These are phyloP conservation scores for Heliamphora exappendiculata DNA, from an alignment of 148 eudicot genomes.

Conservation along the genomic window DNA sequence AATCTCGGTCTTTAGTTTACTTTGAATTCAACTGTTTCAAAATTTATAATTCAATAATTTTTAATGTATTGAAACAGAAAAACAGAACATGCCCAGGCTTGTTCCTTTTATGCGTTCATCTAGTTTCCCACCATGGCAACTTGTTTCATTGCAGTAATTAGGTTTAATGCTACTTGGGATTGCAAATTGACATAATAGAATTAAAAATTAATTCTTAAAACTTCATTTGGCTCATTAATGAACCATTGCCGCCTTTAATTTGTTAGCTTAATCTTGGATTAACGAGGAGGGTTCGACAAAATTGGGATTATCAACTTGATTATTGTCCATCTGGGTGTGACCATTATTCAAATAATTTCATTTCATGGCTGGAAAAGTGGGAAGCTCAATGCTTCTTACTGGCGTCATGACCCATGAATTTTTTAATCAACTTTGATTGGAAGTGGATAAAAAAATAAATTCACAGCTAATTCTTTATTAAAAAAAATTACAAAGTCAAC, in stretches of 20 bases:
- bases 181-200: not conserved
- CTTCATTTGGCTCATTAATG: not conserved
- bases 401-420: not conserved
- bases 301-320: constrained; percentile 14
- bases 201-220: not conserved
- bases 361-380: constrained; percentile 11
- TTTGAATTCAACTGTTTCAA: not conserved
- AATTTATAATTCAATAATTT: too few species aligned
- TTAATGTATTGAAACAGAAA: too few species aligned
- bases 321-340: not conserved
- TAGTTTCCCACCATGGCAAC: not conserved
- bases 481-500: constrained; percentile 2
- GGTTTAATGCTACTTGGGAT: not conserved
- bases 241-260: not conserved
- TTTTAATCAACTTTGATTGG: not conserved
- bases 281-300: not conserved
- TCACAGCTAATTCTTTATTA: not conserved
- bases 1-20: too few species aligned
- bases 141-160: constrained; percentile 1
- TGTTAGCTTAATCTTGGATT: not conserved
- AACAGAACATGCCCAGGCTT: not conserved
- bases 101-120: not conserved
- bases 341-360: not conserved
- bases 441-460: not conserved
- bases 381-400: not conserved